Evolutionary conservation across 2,329 filamentous ascomycete genomes (phyloP), one percentile per base, ranked within the genome.

Genomic region (Mycocentrospora acerina): DNA sequence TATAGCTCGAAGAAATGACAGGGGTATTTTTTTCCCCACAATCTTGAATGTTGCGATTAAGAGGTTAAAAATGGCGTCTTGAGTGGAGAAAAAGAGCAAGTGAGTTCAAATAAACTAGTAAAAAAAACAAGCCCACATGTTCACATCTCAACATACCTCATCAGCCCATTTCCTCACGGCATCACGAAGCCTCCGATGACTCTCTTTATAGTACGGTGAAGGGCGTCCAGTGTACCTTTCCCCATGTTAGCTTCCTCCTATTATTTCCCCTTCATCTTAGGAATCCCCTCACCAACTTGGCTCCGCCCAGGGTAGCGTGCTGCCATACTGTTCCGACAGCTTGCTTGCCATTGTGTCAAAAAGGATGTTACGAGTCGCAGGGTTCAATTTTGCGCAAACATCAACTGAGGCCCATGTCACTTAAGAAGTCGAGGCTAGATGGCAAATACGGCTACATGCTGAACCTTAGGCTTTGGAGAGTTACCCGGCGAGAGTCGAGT

Each of bases 161-260:
- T 64, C 57, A 38, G 55, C 57, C 59, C 59, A 62, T 13, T 46
- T 42, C 29, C 60, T 43, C n/a, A 64, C 52, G 6, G 51, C 48
- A 40, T 60, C 53, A 15, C 60, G 52, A 11, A 62, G 53, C 35
- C 43, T 49, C 7, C 50, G 44, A 28, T 62, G 59, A 28, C 55
- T 57, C 2, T 60, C 59, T 15, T 61, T 62, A 37, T 61, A 61
- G 37, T 61, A 64, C n/a, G 55, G 48, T 14, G 60, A 60, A 7
- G 59, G 60, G 4, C 56, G 52, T 7, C 59, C 60, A 11, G 58
- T 57, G 22, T 63, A 61, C 59, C 57, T 60, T 29, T 1, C n/a
- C 19, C 11, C n/a, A 13, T 10, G 14, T 52, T 11, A 45, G 25
- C 24, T 12, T 2, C 7, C n/a, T 22, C 19, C 19, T 9, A 15